Base-by-base conservation (phyloP, 2,329 filamentous ascomycete species). In the Purpureocillium takamizusanense region DNA sequence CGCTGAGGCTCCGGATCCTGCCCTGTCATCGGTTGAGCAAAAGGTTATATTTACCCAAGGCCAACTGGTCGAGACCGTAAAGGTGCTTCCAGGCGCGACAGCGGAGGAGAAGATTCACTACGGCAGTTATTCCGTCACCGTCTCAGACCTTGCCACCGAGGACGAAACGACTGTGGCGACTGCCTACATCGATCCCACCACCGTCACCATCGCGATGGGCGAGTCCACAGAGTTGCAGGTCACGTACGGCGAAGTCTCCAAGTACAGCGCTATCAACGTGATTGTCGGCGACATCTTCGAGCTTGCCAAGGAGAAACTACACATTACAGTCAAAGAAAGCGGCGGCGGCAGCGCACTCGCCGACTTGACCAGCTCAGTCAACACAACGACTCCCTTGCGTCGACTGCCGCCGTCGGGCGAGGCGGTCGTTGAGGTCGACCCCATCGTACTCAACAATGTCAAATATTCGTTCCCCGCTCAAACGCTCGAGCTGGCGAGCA, bases 221-320 rank as follows among this genome's bases (percentile, higher is more conserved):
- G 21, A 16, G 15, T 13, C 18, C 2, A 25, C 15, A 6, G n/a
- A 8, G 5, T 29, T 36, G 13, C n/a, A 21, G 5, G 31, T 40
- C 11, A 37, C 23, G 9, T 40, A 36, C 17, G 34, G 23, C 29
- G 4, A 6, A 9, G 35, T 37, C 2, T 5, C 6, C n/a, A 37
- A 4, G n/a, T 40, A 18, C 34, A 30, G 34, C 9, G 39, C 39
- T 7, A 30, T 40, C 8, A 18, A 40, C 31, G 30, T 40, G 29
- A 37, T 29, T 10, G 28, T 40, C n/a, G 39, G 39, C 14, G 11
- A 34, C 5, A 30, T 40, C 23, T 21, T 7, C 7, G 4, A 18
- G 0, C 39, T 40, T 11, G 28, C 29, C 15, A 28, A 12, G 12
- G 39, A 37, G 16, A 11, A 30, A 21, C 25, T 40, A 12, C 39